Percentiles rank a stretch among this genome's conserved stretches.
Evolutionary conservation across 1,139 yeast genomes (phyloP).

Genomic region (Scheffersomyces cryptocercus): DNA sequence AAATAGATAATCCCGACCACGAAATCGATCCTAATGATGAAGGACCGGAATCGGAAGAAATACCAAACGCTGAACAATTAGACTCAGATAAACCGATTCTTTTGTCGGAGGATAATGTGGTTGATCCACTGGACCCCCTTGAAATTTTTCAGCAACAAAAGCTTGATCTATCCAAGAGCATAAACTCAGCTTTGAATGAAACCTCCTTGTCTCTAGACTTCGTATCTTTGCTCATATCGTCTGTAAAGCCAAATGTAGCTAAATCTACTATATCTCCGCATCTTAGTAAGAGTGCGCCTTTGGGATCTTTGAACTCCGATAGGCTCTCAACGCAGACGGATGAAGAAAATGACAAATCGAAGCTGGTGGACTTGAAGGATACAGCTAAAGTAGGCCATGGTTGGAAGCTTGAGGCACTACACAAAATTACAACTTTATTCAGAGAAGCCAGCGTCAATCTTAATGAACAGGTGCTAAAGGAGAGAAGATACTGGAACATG

Average conservation of each 20-base stretch:
- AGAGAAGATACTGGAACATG: slow-evolving; percentile 73
- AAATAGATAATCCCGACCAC: slow-evolving; percentile 27
- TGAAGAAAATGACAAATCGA: slow-evolving; percentile 14
- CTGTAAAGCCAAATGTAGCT: slow-evolving; percentile 81
- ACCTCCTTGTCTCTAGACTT: slow-evolving; percentile 86
- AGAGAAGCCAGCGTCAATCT: slow-evolving; percentile 53
- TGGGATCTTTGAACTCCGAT: slow-evolving; percentile 79
- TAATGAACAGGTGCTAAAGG: slow-evolving; percentile 56
- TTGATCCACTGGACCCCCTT: slow-evolving; percentile 22
- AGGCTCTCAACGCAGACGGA: slow-evolving; percentile 35
- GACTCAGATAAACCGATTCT: slow-evolving; percentile 2
- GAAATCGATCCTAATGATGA: slow-evolving; percentile 8
- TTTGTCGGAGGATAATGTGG: slow-evolving; percentile 3
- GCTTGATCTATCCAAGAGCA: slow-evolving; percentile 52
- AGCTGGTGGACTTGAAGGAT: slow-evolving; percentile 15
- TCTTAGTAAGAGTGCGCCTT: slow-evolving; percentile 71
- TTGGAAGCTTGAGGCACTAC: slow-evolving; percentile 78
- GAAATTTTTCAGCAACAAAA: slow-evolving; percentile 60
- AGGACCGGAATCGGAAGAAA: slow-evolving; percentile 7
- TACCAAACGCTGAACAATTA: slow-evolving; percentile 2
- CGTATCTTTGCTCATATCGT: slow-evolving; percentile 78
- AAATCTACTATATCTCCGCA: slow-evolving; percentile 88
- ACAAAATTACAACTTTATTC: slow-evolving; percentile 54
- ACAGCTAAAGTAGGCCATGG: slow-evolving; percentile 65
- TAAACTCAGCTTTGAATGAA: slow-evolving; percentile 79